These are phyloP conservation scores for Pichia sorboxylosa DNA, from an alignment of 1,139 yeast genomes.

Conservation along the genomic window DNA sequence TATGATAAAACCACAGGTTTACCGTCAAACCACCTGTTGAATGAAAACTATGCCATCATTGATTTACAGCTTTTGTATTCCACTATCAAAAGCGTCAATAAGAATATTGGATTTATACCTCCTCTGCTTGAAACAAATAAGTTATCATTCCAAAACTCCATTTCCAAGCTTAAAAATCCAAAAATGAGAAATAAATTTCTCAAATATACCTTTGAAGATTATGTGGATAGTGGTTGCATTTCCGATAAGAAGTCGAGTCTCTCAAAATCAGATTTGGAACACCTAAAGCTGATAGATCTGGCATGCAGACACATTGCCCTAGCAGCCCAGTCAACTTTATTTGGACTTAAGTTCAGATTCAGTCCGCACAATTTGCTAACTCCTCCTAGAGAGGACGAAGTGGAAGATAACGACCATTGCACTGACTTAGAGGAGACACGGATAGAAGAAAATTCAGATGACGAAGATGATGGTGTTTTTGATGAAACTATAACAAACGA, in stretches of 20 bases:
- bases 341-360: constrained; percentile 25
- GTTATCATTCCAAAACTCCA: constrained; percentile 21
- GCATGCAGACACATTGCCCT: constrained; percentile 79
- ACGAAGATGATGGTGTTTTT: not conserved
- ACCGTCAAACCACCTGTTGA: constrained; percentile 5
- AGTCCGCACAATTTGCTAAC: not conserved
- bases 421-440: not conserved
- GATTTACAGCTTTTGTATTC: constrained; percentile 42
- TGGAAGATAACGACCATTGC: not conserved
- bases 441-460: not conserved
- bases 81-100: constrained; percentile 50
- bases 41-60: constrained; percentile 23
- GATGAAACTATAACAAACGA: constrained; percentile 1
- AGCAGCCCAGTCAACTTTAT: constrained; percentile 43
- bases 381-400: not conserved
- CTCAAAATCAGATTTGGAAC: constrained; percentile 55
- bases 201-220: not conserved
- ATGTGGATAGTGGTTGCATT: not conserved
- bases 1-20: too few species aligned
- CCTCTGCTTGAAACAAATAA: constrained; percentile 35
- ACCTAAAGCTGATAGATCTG: constrained; percentile 57
- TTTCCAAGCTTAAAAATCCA: constrained; percentile 11
- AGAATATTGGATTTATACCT: constrained; percentile 44
- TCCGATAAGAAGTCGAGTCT: constrained; percentile 2
- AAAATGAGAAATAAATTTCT: constrained; percentile 14